Evolutionary conservation across 2,329 filamentous ascomycete genomes (phyloP).

Genomic region (Mycosphaerelloides madeirae): DNA sequence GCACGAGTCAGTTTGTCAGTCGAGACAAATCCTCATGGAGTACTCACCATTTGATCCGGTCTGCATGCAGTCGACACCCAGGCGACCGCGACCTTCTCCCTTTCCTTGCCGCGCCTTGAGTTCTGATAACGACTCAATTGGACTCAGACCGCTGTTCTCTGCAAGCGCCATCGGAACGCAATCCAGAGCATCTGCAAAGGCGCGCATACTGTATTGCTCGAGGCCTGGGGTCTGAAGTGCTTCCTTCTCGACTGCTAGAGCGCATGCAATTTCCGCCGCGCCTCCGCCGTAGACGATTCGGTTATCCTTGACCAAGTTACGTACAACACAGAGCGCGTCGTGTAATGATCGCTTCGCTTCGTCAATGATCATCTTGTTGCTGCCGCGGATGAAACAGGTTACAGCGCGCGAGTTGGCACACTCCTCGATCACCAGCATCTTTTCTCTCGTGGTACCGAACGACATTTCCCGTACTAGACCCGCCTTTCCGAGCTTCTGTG

Average conservation of each 20-base stretch:
- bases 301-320: slow-evolving; percentile 93
- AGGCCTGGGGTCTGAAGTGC: slow-evolving; percentile 88
- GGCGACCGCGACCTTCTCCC: slow-evolving; percentile 63
- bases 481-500: slow-evolving; percentile 85
- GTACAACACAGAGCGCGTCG: slow-evolving; percentile 94
- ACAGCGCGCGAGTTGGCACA: slow-evolving; percentile 97
- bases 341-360: slow-evolving; percentile 97
- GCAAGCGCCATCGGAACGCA: slow-evolving; percentile 90
- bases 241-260: slow-evolving; percentile 89
- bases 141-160: slow-evolving; percentile 93
- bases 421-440: slow-evolving; percentile 99
- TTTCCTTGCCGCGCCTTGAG: slow-evolving; percentile 97
- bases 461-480: slow-evolving; percentile 91
- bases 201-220: slow-evolving; percentile 98
- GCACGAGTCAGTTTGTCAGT: slow-evolving; percentile 4
- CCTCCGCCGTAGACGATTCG: slow-evolving; percentile 96
- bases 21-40: neutral
- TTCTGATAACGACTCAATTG: slow-evolving; percentile 89
- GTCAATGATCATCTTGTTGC: slow-evolving; percentile 99
- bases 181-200: slow-evolving; percentile 92
- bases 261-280: slow-evolving; percentile 95
- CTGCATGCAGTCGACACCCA: slow-evolving; percentile 98
- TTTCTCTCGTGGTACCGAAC: slow-evolving; percentile 95
- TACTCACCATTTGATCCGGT: slow-evolving; percentile 74
- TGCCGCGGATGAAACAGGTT: slow-evolving; percentile 91